Evolutionary conservation across 345 rosid species (phyloP).

Genomic region (Diplotaxis tenuifolia): DNA sequence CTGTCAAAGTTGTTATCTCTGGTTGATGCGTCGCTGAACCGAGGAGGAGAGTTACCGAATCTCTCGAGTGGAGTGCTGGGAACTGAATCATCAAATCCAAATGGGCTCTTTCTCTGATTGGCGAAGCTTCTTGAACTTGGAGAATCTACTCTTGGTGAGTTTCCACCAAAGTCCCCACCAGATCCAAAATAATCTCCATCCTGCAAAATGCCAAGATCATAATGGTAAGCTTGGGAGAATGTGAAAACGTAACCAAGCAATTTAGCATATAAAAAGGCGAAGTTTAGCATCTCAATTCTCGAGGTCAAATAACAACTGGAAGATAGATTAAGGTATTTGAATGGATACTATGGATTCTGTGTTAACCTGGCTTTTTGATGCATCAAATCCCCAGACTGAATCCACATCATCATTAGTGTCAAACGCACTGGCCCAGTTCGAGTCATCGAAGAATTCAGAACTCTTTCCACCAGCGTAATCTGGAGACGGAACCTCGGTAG

Average conservation of each 20-base stretch:
- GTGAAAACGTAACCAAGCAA: background rate
- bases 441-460: slow-evolving; percentile 78
- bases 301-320: background rate
- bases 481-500: slow-evolving; percentile 61
- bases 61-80: slow-evolving; percentile 78
- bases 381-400: slow-evolving; percentile 86
- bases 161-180: slow-evolving; percentile 43
- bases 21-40: slow-evolving; percentile 64
- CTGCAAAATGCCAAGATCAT: slow-evolving; percentile 38
- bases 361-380: slow-evolving; percentile 62
- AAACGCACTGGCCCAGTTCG: slow-evolving; percentile 82
- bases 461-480: slow-evolving; percentile 59
- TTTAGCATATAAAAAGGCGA: background rate
- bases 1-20: slow-evolving; percentile 58
- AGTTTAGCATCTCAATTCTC: background rate
- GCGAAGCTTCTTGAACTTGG: slow-evolving; percentile 45
- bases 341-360: slow-evolving; percentile 2
- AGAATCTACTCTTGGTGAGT: slow-evolving; percentile 58
- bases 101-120: slow-evolving; percentile 53
- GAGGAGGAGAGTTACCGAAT: slow-evolving; percentile 74
- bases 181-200: slow-evolving; percentile 38
- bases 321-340: background rate
- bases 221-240: slow-evolving; percentile 11
- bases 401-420: slow-evolving; percentile 85
- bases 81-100: slow-evolving; percentile 79